A percentile compares a stretch with the other conserved stretches of the same genome.
phyloP scores from a whole-genome alignment of 371 early-diverging fungal species.

The Mucor sp. region DNA sequence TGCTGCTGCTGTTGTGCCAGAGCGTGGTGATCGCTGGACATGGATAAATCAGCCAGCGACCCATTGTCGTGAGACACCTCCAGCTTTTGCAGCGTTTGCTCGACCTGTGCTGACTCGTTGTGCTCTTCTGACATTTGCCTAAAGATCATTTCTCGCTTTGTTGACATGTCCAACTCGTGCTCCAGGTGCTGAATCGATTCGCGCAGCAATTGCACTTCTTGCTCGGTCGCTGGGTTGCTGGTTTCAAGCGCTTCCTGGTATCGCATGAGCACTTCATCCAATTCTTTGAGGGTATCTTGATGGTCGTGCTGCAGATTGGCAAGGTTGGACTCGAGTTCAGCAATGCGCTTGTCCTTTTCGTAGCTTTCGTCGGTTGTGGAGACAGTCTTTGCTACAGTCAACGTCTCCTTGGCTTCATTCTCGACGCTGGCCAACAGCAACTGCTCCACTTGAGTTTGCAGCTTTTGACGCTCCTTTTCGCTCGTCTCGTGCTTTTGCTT shows the following conservation, averaged over 20 bases:
- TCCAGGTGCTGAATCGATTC: conserved; percentile 25
- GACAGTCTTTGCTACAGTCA: background rate
- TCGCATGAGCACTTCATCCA: conserved; percentile 38
- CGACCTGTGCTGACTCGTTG: conserved; percentile 14
- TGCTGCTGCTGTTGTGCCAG: background rate
- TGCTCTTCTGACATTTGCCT: conserved; percentile 26
- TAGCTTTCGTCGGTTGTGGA: conserved; percentile 16
- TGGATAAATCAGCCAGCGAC: background rate
- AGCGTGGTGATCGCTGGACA: background rate
- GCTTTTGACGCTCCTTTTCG: conserved; percentile 12
- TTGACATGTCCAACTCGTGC: conserved; percentile 17
- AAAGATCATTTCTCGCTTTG: conserved; percentile 16
- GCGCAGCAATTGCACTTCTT: conserved; percentile 19
- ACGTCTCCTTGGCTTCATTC: background rate
- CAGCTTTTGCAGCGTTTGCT: conserved; percentile 15
- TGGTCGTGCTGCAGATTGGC: conserved; percentile 32
- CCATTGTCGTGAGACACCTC: conserved; percentile 7
- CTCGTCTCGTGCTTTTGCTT: conserved; percentile 10
- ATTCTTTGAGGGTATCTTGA: conserved; percentile 37
- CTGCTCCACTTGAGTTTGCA: conserved; percentile 18
- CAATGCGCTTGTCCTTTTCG: conserved; percentile 22
- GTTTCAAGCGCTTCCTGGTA: conserved; percentile 43
- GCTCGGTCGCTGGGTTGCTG: background rate
- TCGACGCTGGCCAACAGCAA: background rate
- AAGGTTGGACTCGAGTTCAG: conserved; percentile 23